A percentile compares a stretch with the other conserved stretches of the same genome.
These are phyloP conservation scores for Leccinum aurantiacum DNA, from an alignment of 768 basidiomycete species.

Conservation along the genomic window DNA sequence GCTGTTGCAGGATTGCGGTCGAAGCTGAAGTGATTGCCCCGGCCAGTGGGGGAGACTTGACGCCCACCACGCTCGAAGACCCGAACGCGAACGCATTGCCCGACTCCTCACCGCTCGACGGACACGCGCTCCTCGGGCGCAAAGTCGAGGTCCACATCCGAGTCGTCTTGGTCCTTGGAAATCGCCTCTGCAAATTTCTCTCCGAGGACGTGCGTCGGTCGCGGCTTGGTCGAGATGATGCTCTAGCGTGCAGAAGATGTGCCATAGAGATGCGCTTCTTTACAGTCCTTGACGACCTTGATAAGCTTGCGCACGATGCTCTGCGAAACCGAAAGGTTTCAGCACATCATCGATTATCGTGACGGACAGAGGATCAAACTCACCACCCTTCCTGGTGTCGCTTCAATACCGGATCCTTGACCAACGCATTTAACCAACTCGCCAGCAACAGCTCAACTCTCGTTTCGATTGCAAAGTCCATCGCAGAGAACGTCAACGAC, in stretches of 20 bases:
- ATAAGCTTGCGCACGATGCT: no score
- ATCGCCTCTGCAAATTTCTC: constrained; percentile 64
- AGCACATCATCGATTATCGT: constrained; percentile 6
- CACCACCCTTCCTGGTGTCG: constrained; percentile 65
- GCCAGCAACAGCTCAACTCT: constrained; percentile 65
- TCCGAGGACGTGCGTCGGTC: constrained; percentile 51
- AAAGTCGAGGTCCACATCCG: constrained; percentile 80
- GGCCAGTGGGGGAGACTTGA: no score
- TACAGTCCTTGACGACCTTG: no score
- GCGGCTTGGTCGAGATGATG: constrained; percentile 33
- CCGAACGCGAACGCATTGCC: constrained; percentile 52
- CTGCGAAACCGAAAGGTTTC: constrained; percentile 8
- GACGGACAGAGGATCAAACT: constrained; percentile 24
- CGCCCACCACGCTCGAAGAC: no score
- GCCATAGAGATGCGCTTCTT: no score
- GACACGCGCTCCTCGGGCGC: constrained; percentile 48
- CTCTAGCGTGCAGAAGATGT: constrained; percentile 27
- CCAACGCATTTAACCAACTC: constrained; percentile 78
- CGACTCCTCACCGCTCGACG: constrained; percentile 38
- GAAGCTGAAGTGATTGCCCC: no score
- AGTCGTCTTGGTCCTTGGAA: constrained; percentile 53
- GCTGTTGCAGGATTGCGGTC: constrained; percentile 59
- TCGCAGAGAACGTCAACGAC: constrained; percentile 85
- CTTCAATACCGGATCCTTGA: constrained; percentile 67
- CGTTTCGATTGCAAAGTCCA: constrained; percentile 77